phyloP scores from a whole-genome alignment of 495 filamentous ascomycete genomes.

The Hypoxylon cercidicola region DNA sequence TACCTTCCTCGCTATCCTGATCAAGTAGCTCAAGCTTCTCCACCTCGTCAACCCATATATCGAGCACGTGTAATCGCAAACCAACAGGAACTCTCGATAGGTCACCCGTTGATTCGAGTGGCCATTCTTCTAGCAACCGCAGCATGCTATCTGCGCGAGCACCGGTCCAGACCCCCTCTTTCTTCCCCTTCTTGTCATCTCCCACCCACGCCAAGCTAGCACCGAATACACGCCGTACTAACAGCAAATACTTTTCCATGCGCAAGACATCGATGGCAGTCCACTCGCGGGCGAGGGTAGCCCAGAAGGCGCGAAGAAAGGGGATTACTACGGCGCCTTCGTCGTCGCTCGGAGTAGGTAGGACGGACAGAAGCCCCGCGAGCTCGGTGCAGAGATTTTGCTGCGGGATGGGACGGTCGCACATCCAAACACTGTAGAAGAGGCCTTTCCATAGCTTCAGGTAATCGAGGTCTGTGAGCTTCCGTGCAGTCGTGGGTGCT shows the following conservation, averaged over 20 bases:
- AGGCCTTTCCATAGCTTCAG: constrained; percentile 97
- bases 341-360: constrained; percentile 63
- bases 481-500: constrained; percentile 59
- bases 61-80: constrained; percentile 84
- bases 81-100: constrained; percentile 73
- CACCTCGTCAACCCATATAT: constrained; percentile 90
- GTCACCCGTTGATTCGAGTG: constrained; percentile 54
- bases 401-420: constrained; percentile 86
- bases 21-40: constrained; percentile 71
- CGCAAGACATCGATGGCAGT: constrained; percentile 81
- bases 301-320: constrained; percentile 86
- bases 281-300: constrained; percentile 86
- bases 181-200: constrained; percentile 46
- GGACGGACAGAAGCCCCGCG: constrained; percentile 72
- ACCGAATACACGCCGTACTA: constrained; percentile 80
- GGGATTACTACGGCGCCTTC: constrained; percentile 60
- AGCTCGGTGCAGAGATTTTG: constrained; percentile 84
- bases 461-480: constrained; percentile 76
- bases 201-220: constrained; percentile 69
- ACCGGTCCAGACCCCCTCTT: constrained; percentile 30
- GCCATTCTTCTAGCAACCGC: constrained; percentile 55
- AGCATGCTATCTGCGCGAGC: constrained; percentile 49
- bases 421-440: constrained; percentile 97
- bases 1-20: constrained; percentile 51
- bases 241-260: constrained; percentile 91